Evolutionary conservation across 768 basidiomycete genomes (phyloP).

Genomic region (Boletus sensibilis): DNA sequence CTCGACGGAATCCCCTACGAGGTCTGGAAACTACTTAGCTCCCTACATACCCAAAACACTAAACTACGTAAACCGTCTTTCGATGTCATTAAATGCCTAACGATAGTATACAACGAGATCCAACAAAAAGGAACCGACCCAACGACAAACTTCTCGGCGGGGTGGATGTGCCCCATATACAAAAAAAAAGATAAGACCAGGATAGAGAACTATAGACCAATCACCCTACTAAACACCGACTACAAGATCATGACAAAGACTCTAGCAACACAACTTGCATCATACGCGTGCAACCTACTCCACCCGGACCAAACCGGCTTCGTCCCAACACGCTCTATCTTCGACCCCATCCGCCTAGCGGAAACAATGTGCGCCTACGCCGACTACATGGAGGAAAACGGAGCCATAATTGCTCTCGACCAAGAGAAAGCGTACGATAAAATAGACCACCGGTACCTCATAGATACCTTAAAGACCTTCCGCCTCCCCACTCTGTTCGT

Average conservation of each 20-base stretch:
- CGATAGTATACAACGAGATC: too few species aligned
- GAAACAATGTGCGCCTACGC: slow-evolving; percentile 21
- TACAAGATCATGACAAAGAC: slow-evolving; percentile 34
- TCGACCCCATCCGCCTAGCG: slow-evolving; percentile 32
- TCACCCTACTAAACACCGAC: slow-evolving; percentile 36
- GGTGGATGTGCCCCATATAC: too few species aligned
- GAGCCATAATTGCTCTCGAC: slow-evolving; percentile 32
- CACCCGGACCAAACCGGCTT: slow-evolving; percentile 39
- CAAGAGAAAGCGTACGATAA: slow-evolving; percentile 42
- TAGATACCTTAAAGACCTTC: neutral
- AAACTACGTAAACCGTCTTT: too few species aligned
- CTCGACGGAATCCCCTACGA: too few species aligned
- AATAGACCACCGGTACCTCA: slow-evolving; percentile 33
- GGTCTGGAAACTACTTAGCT: too few species aligned
- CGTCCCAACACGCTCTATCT: slow-evolving; percentile 27
- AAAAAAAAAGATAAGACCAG: too few species aligned
- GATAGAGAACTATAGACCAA: slow-evolving; percentile 30
- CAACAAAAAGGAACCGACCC: too few species aligned
- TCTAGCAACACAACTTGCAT: slow-evolving; percentile 18
- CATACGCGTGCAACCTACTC: slow-evolving; percentile 10
- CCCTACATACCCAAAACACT: too few species aligned
- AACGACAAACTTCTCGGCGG: too few species aligned
- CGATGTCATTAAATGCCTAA: too few species aligned
- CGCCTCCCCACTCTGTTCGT: neutral
- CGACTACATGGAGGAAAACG: slow-evolving; percentile 23